Evolutionary conservation across 163 green algal species (phyloP), one percentile per base, ranked within the genome.

Genomic region (Chloromonas sp.): DNA sequence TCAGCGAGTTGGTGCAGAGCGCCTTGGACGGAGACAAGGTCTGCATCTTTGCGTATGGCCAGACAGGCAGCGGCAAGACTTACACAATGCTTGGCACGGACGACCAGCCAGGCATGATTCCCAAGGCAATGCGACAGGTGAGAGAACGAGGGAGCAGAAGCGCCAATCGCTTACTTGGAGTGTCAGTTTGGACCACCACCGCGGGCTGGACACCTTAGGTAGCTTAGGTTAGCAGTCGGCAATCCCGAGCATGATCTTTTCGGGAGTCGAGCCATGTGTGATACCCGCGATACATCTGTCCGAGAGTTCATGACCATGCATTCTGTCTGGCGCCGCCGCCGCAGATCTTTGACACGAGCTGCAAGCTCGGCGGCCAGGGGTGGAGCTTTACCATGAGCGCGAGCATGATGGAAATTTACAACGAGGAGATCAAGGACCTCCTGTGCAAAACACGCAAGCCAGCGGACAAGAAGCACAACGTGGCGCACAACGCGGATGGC

Each of bases 31-130:
- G 97, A 13, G 98, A 98, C 92, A 95, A 98, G 88, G 92, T 98
- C 36, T 99, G 97, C 94, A 95, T 99, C 82, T 99, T 99, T 89
- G 95, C 92, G 15, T 99, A 99, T 89, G 97, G 97, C 74, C 97
- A 99, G 91, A 99, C 97, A 0, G 97, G 97, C 15, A 95, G 93
- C 62, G 97, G 97, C 71, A 99, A 99, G 93, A 99, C 97, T 1
- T 95, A 98, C 93, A 99, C 97, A 2, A 99, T 99, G 97, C 90
- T 98, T 84, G 97, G 97, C 81, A 90, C 85, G 58, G 84, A 84
- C n/a, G 89, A 89, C 0, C 70, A 89, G 13, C 87, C 87, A 2
- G 91, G 90, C 60, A 97, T 99, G 89, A 98, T 99, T 79, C 97
- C 97, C 0, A 90, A 96, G 0, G 92, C 96, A 2, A 95, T 99